Base-by-base conservation (phyloP, 345 rosid species). In the Acer negundo region DNA sequence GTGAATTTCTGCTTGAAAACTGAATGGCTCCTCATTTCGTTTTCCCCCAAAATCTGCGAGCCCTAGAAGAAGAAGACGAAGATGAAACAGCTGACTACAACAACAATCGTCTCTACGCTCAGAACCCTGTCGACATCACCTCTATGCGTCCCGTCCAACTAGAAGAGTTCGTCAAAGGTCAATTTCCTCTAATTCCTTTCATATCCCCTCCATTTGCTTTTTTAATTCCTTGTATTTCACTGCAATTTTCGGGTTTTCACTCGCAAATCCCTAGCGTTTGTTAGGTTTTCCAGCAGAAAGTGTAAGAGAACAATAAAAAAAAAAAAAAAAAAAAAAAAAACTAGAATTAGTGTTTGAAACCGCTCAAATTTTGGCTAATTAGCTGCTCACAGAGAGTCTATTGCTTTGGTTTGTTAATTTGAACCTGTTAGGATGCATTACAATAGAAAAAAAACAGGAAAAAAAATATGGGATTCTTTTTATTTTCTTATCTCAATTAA, bases 141-240 rank as follows among this genome's bases (percentile, higher is more conserved):
- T 85, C 89, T 6, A 87, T 96, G 51, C 91, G 89, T 47, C 82
- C 94, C 62, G 80, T 93, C 19, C 81, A 90, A 79, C 89, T 92
- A 19, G 97, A 91, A 75, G 99, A 96, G 79, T 91, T 96, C 82
- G 98, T 89, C 86, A 96, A 92, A 90, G 99, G 99, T 92, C 73
- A 42, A 0, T 49, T 62, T 68, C 65, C 66, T 11, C 19, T n/a
- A 22, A 55, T 47, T 78, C n/a, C 13, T 13, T 28, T 17, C 40
- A 23, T 58, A 8, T 46, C 65, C 71, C 46, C 58, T 46, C 8
- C 28, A 11, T 44, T 1, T 15, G 0, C 17, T 10, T 46, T 44
- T 4, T 0, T 0, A 44, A 11, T 24, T 22, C 58, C 26, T 69
- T 13, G 4, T 68, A 7, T 13, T 10, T 10, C 49, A 46, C 49